Percentiles rank a stretch among this genome's conserved stretches.
phyloP scores from a whole-genome alignment of 1,284 basidiomycete species.

The Apiotrichum veenhuisii region DNA sequence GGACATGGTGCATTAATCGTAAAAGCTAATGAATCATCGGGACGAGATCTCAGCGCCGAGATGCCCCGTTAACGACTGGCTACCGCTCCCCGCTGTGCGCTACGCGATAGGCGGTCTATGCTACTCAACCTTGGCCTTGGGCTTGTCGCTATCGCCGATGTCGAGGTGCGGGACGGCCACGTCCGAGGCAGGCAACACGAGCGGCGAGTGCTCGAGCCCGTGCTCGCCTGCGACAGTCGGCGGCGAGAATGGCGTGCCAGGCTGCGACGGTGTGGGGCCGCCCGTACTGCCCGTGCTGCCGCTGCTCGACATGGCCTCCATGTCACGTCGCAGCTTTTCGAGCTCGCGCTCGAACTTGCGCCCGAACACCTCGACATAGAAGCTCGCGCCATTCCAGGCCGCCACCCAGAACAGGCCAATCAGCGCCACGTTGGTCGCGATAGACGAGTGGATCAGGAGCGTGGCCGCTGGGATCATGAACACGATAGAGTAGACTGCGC shows the following conservation, averaged over 20 bases:
- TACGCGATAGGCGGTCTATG: neutral
- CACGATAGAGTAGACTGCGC: constrained; percentile 71
- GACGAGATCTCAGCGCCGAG: too few species aligned
- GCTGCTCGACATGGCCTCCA: constrained; percentile 29
- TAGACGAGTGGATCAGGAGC: constrained; percentile 67
- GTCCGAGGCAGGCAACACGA: constrained; percentile 35
- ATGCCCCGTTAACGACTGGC: too few species aligned
- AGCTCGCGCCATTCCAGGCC: constrained; percentile 56
- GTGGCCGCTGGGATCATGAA: constrained; percentile 78
- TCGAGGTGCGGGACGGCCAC: constrained; percentile 6
- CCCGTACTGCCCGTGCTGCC: constrained; percentile 27
- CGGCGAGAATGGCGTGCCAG: constrained; percentile 7
- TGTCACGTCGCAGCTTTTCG: constrained; percentile 77
- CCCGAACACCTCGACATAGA: constrained; percentile 91
- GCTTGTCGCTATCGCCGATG: constrained; percentile 16
- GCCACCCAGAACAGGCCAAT: constrained; percentile 73
- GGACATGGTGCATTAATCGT: neutral
- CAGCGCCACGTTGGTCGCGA: constrained; percentile 72
- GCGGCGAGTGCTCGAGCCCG: constrained; percentile 34
- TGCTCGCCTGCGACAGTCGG: neutral
- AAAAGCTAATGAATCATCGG: neutral
- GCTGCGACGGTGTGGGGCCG: constrained; percentile 7
- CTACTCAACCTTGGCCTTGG: constrained; percentile 16
- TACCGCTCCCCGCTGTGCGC: too few species aligned
- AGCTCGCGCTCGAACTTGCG: constrained; percentile 92